These are phyloP conservation scores for Brachypodium distachyon DNA, from an alignment of 202 grass and related monocot genomes.

Conservation along the genomic window DNA sequence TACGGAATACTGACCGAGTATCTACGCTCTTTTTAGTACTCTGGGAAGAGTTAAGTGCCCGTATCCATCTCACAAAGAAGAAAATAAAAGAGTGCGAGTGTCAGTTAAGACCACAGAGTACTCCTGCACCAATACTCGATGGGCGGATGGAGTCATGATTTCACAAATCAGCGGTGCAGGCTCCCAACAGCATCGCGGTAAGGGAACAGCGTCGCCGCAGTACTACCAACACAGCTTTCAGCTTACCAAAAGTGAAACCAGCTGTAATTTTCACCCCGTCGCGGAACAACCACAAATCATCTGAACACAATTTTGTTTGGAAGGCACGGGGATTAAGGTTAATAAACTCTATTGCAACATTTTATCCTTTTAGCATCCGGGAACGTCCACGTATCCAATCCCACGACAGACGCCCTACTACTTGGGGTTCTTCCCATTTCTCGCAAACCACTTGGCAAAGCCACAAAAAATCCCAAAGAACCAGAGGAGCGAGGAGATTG, in stretches of 20 bases:
- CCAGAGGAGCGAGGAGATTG: not conserved
- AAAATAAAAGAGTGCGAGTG: not conserved
- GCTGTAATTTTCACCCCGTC: not conserved
- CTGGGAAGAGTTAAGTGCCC: not conserved
- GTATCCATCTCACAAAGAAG: not conserved
- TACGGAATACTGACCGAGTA: too few relatives aligned
- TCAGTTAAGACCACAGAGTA: not conserved
- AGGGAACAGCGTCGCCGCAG: not conserved
- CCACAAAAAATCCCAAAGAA: constrained; percentile 5
- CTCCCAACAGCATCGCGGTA: not conserved
- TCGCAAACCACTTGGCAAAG: constrained; percentile 6
- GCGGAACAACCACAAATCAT: not conserved
- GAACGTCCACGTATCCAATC: not conserved
- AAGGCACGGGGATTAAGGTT: not conserved
- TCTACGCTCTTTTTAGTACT: not conserved
- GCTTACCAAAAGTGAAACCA: not conserved
- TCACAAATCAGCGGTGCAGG: constrained; percentile 27
- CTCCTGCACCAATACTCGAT: not conserved
- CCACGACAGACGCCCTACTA: not conserved
- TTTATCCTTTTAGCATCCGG: constrained; percentile 17
- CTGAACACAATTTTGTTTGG: not conserved
- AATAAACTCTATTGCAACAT: constrained; percentile 4
- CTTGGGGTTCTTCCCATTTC: constrained; percentile 6
- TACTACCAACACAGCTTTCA: not conserved
- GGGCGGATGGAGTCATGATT: constrained; percentile 28